Evolutionary conservation across 1,139 yeast genomes (phyloP), one percentile per base, ranked within the genome.

Genomic region (Groenewaldozyma sp.): DNA sequence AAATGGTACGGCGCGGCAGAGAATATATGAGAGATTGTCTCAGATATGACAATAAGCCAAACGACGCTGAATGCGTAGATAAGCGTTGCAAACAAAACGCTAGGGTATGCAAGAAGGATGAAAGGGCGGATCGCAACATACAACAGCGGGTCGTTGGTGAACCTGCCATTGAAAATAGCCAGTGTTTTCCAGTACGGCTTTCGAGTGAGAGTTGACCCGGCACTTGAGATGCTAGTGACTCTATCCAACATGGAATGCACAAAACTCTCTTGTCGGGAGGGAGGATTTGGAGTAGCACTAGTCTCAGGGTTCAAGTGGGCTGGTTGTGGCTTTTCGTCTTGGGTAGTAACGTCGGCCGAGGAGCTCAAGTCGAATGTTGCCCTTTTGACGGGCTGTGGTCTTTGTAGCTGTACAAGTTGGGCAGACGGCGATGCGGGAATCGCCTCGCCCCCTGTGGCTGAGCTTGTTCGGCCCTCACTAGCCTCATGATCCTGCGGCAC

Each of bases 41-140:
- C 81, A 1, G 79, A 72, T 36, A 76, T 70, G 36, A 75, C 73
- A 54, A 77, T 76, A 39, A 76, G 66, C 80, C 80, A 76, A 17
- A 76, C 78, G 20, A 76, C 78, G 9, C 79, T 74, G 43, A 76
- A 64, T 1, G 78, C 63, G 49, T 76, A 76, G 2, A 73, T 57
- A 7, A 76, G 51, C 1, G 80, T 64, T 0, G 78, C 73, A 51
- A 68, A 76, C n/a, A 73, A 54, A 14, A 76, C 63, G 3, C 73
- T 62, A 0, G 82, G 80, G 53, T 75, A 76, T 2, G 62, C 46
- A 44, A 65, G 70, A 10, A 76, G 62, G 20, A 69, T 65, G 47
- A 76, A 70, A 2, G 82, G 82, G 31, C 82, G 62, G 17, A 74
- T 48, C 7, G 74, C 70, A 3, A 75, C 72, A 73, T 69, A 71